Percentiles rank a stretch among this genome's conserved stretches.
These are phyloP conservation scores for Fusarium kyushuense DNA, from an alignment of 2,329 filamentous ascomycete species.

Conservation along the genomic window DNA sequence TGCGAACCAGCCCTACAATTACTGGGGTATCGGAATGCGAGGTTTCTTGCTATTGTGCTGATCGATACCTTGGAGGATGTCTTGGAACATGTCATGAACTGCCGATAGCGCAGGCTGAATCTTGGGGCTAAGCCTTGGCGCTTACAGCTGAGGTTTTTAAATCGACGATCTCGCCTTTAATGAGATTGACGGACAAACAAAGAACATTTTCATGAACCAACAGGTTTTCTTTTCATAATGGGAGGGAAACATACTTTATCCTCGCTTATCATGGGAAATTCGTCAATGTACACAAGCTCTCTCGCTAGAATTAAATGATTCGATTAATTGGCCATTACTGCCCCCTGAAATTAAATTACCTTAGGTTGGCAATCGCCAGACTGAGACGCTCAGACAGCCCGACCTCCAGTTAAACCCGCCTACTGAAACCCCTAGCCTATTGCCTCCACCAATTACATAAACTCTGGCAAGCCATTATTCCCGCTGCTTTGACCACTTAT, in stretches of 20 bases:
- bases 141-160: constrained; percentile 4
- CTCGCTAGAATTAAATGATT: not conserved
- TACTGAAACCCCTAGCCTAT: not conserved
- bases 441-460: not conserved
- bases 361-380: not conserved
- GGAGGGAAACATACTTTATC: not conserved
- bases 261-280: not conserved
- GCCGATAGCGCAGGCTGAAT: not conserved
- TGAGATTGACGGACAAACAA: not conserved
- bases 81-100: constrained; percentile 7
- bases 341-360: constrained; percentile 32
- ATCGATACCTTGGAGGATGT: not conserved
- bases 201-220: not conserved
- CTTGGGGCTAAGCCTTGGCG: constrained; percentile 10
- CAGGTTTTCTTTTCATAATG: not conserved
- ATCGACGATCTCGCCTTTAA: constrained; percentile 5
- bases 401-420: not conserved
- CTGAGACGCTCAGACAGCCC: not conserved
- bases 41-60: not conserved
- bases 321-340: not conserved
- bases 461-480: not conserved
- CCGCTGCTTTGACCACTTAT: not conserved
- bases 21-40: not conserved
- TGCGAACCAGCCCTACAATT: not conserved
- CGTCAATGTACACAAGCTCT: not conserved